These are phyloP conservation scores for Neurospora crassa DNA, from an alignment of 2,329 filamentous ascomycete genomes.

Conservation along the genomic window DNA sequence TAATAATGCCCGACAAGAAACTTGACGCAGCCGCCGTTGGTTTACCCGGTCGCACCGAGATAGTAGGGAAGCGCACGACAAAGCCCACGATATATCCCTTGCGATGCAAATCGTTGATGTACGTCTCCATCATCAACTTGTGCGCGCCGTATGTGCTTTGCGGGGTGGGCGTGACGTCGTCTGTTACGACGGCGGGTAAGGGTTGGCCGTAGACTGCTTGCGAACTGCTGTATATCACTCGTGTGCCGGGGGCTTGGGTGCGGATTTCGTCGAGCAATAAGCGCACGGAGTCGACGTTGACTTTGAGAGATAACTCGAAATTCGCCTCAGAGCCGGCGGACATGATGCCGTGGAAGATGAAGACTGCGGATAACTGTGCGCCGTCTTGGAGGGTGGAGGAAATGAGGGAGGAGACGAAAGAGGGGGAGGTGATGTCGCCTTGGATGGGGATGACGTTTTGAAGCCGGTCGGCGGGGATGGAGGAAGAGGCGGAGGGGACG, in stretches of 20 bases:
- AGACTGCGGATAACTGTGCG: conserved; percentile 36
- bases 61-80: conserved; percentile 49
- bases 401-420: conserved; percentile 29
- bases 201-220: conserved; percentile 55
- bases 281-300: conserved; percentile 52
- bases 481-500: conserved; percentile 34
- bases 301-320: conserved; percentile 47
- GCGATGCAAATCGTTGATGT: conserved; percentile 54
- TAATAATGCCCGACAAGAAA: conserved; percentile 54
- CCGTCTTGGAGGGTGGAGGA: conserved; percentile 15
- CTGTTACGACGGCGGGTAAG: conserved; percentile 41
- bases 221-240: conserved; percentile 51
- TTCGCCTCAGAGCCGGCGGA: conserved; percentile 53
- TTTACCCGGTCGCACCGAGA: conserved; percentile 50
- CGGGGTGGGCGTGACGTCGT: conserved; percentile 44
- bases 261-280: conserved; percentile 37
- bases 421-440: conserved; percentile 35
- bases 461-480: conserved; percentile 33
- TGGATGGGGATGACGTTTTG: conserved; percentile 32
- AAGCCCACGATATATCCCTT: conserved; percentile 49
- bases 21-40: conserved; percentile 53
- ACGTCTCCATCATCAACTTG: conserved; percentile 52
- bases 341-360: conserved; percentile 60
- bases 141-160: conserved; percentile 54
- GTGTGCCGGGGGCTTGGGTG: conserved; percentile 36